Evolutionary conservation across 129 eudicot species (phyloP).

Genomic region (Oenanthe sinensis): DNA sequence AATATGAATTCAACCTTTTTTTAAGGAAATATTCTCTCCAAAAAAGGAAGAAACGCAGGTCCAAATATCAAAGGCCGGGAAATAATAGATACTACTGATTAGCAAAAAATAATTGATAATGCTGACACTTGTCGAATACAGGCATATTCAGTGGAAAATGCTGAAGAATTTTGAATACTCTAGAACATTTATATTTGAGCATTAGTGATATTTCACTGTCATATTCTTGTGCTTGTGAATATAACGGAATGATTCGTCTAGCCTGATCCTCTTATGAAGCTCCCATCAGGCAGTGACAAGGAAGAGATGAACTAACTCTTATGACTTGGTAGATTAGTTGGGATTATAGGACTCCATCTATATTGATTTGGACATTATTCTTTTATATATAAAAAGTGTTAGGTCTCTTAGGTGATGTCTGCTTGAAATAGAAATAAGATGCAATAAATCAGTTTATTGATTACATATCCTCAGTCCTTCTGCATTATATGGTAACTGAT

Average conservation of each 20-base stretch:
- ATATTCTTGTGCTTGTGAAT: not conserved
- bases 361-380: not conserved
- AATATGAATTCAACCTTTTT: not conserved
- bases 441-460: not conserved
- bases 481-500: not conserved
- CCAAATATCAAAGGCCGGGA: not conserved
- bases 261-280: not conserved
- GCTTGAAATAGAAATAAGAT: not conserved
- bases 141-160: not conserved
- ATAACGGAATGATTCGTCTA: not conserved
- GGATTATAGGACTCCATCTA: not conserved
- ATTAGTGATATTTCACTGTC: not conserved
- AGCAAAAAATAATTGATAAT: not conserved
- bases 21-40: too few species aligned
- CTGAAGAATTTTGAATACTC: not conserved
- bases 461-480: not conserved
- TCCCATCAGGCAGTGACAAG: not conserved
- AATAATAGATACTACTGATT: not conserved
- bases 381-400: not conserved
- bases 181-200: not conserved
- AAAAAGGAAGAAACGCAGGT: not conserved
- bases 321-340: not conserved
- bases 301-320: not conserved
- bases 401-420: not conserved
- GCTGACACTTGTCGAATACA: not conserved